phyloP scores from a whole-genome alignment of 192 early-diverging fungal species.

The Globomyces pollinis-pini region DNA sequence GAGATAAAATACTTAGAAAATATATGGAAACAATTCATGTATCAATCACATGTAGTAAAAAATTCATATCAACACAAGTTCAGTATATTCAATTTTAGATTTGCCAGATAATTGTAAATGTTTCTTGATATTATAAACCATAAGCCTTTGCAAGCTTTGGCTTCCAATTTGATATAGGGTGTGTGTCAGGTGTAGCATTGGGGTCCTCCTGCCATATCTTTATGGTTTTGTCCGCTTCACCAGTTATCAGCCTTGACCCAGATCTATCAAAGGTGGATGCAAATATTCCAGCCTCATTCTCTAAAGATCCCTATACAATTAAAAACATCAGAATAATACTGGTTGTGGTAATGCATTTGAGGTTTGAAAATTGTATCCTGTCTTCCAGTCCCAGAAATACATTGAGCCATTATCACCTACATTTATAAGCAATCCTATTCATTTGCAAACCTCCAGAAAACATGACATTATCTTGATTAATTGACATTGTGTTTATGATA shows the following conservation, averaged over 20 bases:
- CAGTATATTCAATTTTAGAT: no score
- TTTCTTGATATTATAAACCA: constrained; percentile 14
- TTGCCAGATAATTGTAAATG: no score
- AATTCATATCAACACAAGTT: no score
- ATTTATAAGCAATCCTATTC: constrained; percentile 8
- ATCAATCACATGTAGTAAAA: no score
- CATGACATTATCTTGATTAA: constrained; percentile 88
- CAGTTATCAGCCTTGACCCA: constrained; percentile 89
- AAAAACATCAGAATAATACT: no score
- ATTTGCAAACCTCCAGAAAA: constrained; percentile 93
- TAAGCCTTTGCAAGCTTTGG: constrained; percentile 9
- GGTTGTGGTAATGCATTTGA: constrained; percentile 83
- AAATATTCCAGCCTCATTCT: constrained; percentile 93
- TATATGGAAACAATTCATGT: no score
- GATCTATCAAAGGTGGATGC: constrained; percentile 92
- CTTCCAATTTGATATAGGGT: constrained; percentile 28
- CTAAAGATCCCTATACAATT: constrained; percentile 94
- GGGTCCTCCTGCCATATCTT: constrained; percentile 95
- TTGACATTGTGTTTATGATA: constrained; percentile 84
- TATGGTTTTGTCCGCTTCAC: constrained; percentile 98
- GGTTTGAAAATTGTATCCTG: constrained; percentile 91
- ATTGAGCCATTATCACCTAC: constrained; percentile 89
- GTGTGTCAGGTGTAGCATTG: constrained; percentile 51
- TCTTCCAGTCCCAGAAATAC: constrained; percentile 97
- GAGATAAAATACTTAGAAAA: no score